Percentiles rank a stretch among this genome's conserved stretches.
phyloP scores from a whole-genome alignment of 306 rosid genomes.

The Sicyos edulis region DNA sequence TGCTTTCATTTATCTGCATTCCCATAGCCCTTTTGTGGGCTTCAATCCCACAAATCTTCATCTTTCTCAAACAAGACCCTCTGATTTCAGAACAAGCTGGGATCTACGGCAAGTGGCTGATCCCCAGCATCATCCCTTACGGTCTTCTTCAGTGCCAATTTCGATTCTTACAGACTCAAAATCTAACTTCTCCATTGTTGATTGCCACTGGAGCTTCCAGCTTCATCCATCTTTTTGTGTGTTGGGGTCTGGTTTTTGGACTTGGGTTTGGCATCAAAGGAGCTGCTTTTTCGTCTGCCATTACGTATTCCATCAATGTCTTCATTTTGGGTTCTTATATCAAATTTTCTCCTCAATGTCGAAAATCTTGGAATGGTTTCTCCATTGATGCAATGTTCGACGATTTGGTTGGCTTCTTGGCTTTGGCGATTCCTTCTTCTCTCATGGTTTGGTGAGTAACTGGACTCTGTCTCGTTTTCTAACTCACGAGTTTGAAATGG shows the following conservation, averaged over 20 bases:
- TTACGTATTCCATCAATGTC: constrained; percentile 34
- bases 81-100: constrained; percentile 37
- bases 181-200: constrained; percentile 33
- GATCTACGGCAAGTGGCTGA: constrained; percentile 31
- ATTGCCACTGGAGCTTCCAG: constrained; percentile 25
- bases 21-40: constrained; percentile 37
- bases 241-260: constrained; percentile 33
- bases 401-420: constrained; percentile 21
- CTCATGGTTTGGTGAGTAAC: constrained; percentile 30
- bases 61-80: constrained; percentile 37
- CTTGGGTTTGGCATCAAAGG: constrained; percentile 36
- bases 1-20: constrained; percentile 31
- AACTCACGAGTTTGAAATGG: too few relatives aligned
- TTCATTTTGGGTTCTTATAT: constrained; percentile 28
- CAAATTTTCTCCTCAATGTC: constrained; percentile 31
- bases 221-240: constrained; percentile 23
- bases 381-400: constrained; percentile 27
- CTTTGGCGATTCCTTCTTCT: constrained; percentile 36
- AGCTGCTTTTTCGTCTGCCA: constrained; percentile 33
- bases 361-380: constrained; percentile 37
- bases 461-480: too few relatives aligned
- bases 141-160: constrained; percentile 29
- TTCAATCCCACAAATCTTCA: constrained; percentile 33
- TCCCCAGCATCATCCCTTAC: constrained; percentile 31
- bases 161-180: constrained; percentile 34